Evolutionary conservation across 371 early-diverging fungal species (phyloP), one percentile per base, ranked within the genome.

Genomic region (Phascolomyces articulosus): DNA sequence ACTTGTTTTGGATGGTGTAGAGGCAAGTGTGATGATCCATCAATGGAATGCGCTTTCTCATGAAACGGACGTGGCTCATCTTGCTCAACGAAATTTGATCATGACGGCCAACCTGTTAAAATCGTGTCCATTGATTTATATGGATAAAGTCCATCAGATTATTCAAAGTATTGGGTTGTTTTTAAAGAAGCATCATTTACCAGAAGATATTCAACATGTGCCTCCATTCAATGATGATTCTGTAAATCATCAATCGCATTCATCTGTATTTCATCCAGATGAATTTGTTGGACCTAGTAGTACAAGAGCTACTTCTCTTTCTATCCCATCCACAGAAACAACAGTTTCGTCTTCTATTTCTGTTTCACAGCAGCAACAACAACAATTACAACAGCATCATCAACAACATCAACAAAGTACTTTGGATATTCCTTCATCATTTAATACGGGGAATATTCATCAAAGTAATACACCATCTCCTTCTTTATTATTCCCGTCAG

Each of bases 91-190:
- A 24, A 80, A 83, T 48, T 58, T 83, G 48, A 73, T 83, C 18
- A 60, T 75, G 10, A 83, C 80, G 2, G 75, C 75, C 34, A 58
- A 70, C 55, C 68, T 83, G 6, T 59, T 83, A 6, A 66, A 72
- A 28, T 63, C 74, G 4, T 85, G 82, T 4, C 87, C 85, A 13
- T 69, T 81, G 18, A 59, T 73, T 0, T 83, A 85, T 28, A 85
- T 82, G 80, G 76, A 75, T 9, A 82, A 82, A 63, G 72, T 87
- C 49, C 67, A 72, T 57, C 73, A 66, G 66, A 79, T 73, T 64
- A 77, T 74, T 64, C 72, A 69, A 61, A 74, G 64, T 67, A 81
- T 73, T 47, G 77, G 69, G 38, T 73, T 49, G 34, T 73, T 68
- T 47, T 69, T 69, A 74, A 74, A 65, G 63, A 75, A 61, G 70